Conservation (phyloP, 257 asterid species). For the Solanum dulcamara region DNA sequence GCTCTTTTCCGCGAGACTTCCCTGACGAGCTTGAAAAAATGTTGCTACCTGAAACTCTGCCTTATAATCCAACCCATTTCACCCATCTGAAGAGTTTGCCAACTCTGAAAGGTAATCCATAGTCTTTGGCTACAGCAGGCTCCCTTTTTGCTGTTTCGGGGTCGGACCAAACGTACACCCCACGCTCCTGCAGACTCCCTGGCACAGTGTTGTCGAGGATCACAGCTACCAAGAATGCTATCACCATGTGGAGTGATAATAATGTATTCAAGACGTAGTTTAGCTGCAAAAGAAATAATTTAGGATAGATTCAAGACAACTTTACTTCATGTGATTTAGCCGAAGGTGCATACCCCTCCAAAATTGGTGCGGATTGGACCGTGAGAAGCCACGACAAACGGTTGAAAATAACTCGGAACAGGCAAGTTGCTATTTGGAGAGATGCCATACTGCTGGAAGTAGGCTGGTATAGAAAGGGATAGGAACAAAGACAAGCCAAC, state of each 20-base stretch:
- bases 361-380: slow-evolving; percentile 73
- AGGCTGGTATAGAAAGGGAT: slow-evolving; percentile 78
- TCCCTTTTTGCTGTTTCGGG: slow-evolving; percentile 87
- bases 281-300: slow-evolving; percentile 36
- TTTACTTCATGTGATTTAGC: not conserved
- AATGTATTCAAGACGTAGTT: slow-evolving; percentile 70
- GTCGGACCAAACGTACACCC: slow-evolving; percentile 88
- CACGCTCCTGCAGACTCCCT: slow-evolving; percentile 87
- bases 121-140: slow-evolving; percentile 79
- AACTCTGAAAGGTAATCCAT: slow-evolving; percentile 75
- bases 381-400: slow-evolving; percentile 79
- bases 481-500: slow-evolving; percentile 86
- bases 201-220: slow-evolving; percentile 90
- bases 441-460: slow-evolving; percentile 85
- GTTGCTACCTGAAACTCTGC: not conserved
- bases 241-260: slow-evolving; percentile 85
- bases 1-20: not conserved
- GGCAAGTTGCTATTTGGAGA: slow-evolving; percentile 66
- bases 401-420: slow-evolving; percentile 80
- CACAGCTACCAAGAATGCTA: slow-evolving; percentile 72
- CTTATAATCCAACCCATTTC: slow-evolving; percentile 86
- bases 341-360: slow-evolving; percentile 52
- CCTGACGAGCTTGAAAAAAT: not conserved
- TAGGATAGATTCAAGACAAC: not conserved
- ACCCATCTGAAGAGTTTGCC: slow-evolving; percentile 89